Base-by-base conservation (phyloP, 345 rosid genomes). In the Mangifera indica region DNA sequence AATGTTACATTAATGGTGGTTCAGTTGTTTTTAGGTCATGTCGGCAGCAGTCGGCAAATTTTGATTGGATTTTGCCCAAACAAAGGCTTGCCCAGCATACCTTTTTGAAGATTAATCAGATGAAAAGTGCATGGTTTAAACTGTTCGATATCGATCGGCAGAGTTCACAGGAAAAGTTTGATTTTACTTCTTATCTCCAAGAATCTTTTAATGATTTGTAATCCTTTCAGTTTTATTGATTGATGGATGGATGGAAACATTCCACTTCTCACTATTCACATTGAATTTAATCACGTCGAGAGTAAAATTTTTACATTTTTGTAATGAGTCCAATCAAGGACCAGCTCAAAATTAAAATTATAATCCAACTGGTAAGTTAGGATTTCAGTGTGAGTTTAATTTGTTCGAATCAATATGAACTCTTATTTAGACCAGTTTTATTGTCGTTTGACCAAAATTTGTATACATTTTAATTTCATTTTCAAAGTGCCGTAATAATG, bases 221-320 rank as follows among this genome's bases (percentile, higher is more conserved):
- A 18, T 46, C 51, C 51, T 20, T 63, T 63, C 3, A 46, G 34
- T 9, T 21, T 24, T 26, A 58, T 44, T 1, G n/a, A 55, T 21
- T 48, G 61, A 55, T 69, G 44, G 63, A 69, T 17, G 42, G 42
- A 37, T 37, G 42, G 72, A 56, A 52, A 45, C 54, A 45, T 69
- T 55, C 5, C 44, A 37, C 25, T 46, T 57, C 55, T 26, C 32
- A 0, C 6, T 34, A 34, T 0, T 29, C 4, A 29, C 34, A n/a
- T n/a, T n/a, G n/a, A n/a, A n/a, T n/a, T n/a, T n/a, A n/a, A n/a
- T n/a, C n/a, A n/a, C n/a, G n/a, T n/a, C n/a, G n/a, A n/a, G n/a
- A n/a, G n/a, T n/a, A n/a, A n/a, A n/a, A n/a, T n/a, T n/a, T n/a
- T n/a, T n/a, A n/a, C n/a, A n/a, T n/a, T n/a, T n/a, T n/a, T n/a